Percentiles rank a stretch among this genome's conserved stretches.
Conservation (phyloP, 2,329 filamentous ascomycete species). For the Xylaria sp. region DNA sequence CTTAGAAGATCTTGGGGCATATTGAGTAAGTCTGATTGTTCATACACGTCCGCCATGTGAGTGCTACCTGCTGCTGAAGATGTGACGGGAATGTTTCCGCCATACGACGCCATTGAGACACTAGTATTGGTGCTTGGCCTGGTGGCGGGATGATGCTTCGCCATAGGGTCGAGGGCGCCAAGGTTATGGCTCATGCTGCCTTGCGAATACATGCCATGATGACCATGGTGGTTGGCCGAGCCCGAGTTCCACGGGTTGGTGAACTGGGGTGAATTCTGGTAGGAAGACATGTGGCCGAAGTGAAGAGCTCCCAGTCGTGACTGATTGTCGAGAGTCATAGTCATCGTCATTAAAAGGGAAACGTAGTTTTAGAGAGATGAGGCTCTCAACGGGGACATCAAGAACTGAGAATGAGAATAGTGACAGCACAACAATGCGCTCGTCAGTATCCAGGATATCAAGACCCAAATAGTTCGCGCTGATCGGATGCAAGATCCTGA, state of each 20-base stretch:
- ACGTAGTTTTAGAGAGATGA: slow-evolving; percentile 43
- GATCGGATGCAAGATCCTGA: slow-evolving; percentile 64
- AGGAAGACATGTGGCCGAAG: slow-evolving; percentile 82
- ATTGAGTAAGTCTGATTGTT: slow-evolving; percentile 75
- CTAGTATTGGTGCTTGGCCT: slow-evolving; percentile 68
- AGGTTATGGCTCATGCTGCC: slow-evolving; percentile 66
- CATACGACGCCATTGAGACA: slow-evolving; percentile 76
- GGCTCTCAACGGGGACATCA: slow-evolving; percentile 42
- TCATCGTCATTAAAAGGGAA: slow-evolving; percentile 71
- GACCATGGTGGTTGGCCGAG: slow-evolving; percentile 62
- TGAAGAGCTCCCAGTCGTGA: slow-evolving; percentile 80
- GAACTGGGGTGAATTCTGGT: slow-evolving; percentile 78
- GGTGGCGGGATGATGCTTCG: slow-evolving; percentile 65
- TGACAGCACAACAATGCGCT: slow-evolving; percentile 26
- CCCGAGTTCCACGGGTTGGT: slow-evolving; percentile 87
- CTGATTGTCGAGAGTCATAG: slow-evolving; percentile 95
- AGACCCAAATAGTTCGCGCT: slow-evolving; percentile 56
- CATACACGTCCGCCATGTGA: slow-evolving; percentile 67
- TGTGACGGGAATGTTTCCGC: slow-evolving; percentile 76
- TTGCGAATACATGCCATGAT: slow-evolving; percentile 74
- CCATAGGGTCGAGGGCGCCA: slow-evolving; percentile 64
- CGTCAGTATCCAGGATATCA: slow-evolving; percentile 35
- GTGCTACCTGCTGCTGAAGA: slow-evolving; percentile 79
- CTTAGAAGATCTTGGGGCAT: slow-evolving; percentile 79
- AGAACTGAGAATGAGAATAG: slow-evolving; percentile 1